Base-by-base conservation (phyloP, 805 yeast species). In the Isabelozyma pseudorhagii region DNA sequence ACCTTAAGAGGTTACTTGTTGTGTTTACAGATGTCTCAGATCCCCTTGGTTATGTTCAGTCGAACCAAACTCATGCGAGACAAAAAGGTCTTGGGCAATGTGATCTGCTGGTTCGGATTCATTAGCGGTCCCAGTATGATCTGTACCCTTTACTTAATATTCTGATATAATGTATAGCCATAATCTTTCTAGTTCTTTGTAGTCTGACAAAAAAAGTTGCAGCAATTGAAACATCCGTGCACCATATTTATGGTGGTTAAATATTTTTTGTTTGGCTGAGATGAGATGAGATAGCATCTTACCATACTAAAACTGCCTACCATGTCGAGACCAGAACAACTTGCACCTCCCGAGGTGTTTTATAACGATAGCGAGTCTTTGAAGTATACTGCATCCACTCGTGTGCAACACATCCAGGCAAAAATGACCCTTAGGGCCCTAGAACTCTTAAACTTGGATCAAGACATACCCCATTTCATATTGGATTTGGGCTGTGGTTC, bases 321-420 rank as follows among this genome's bases (percentile, higher is more conserved):
- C 3, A 92, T 92, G 98, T 89, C 97, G 2, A 84, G 98, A 74
- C 98, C 98, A 57, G 98, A 92, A 71, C 89, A 89, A 60, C 75
- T 91, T 54, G 98, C 98, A 11, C 98, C 98, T 28, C 97, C 98
- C 40, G 98, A 92, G 72, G 80, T 92, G 52, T 94, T 93, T 65
- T 94, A 94, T 67, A 87, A 91, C 75, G 97, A 92, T 48, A 69
- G 82, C 1, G 99, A 94, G 68, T 88, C 98, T 0, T 76, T 78
- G 55, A 94, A 94, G 63, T 94, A 94, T 68, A 94, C 98, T 0
- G 78, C 87, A 2, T 89, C 96, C 5, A 87, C 97, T 4, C 94
- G 99, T 78, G 97, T 94, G 45, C 99, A 94, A 72, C 97, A 92
- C 64, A 94, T 94, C 61, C 99, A 94, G 69, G 98, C 98, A 2